These are phyloP conservation scores for Pseudotsuga menziesii DNA, from an alignment of 75 land plant species.

Conservation along the genomic window DNA sequence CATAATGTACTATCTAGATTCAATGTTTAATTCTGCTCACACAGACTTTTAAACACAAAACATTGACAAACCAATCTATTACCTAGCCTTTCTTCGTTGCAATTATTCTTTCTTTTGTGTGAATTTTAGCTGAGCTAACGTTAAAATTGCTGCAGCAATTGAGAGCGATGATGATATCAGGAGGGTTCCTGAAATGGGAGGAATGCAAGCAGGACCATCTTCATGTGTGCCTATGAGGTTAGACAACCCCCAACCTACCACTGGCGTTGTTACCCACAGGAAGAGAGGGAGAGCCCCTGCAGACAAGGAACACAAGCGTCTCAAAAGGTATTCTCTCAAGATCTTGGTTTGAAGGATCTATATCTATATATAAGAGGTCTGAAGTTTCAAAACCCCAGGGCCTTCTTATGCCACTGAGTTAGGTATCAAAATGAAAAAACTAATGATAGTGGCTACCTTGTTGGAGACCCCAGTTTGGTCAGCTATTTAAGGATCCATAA, in stretches of 20 bases:
- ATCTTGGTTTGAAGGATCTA: too few relatives aligned
- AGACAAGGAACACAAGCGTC: conserved; percentile 84
- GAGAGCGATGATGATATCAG: conserved; percentile 95
- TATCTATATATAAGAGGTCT: too few relatives aligned
- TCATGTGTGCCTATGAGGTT: conserved; percentile 36
- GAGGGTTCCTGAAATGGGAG: conserved; percentile 88
- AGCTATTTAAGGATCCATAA: too few relatives aligned
- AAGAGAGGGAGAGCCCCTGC: conserved; percentile 75
- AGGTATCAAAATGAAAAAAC: too few relatives aligned
- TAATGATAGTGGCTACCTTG: too few relatives aligned
- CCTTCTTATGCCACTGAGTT: background rate
- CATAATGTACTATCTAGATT: too few relatives aligned
- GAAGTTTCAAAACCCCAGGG: too few relatives aligned
- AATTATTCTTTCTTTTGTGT: background rate
- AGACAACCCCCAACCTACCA: conserved; percentile 33
- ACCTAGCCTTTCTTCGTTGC: background rate
- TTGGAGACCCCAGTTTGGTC: too few relatives aligned
- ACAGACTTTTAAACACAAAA: background rate
- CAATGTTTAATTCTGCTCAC: background rate
- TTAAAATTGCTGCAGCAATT: conserved; percentile 34
- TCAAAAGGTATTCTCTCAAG: conserved; percentile 53
- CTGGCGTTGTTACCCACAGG: conserved; percentile 34
- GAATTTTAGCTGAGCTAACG: background rate
- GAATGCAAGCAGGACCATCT: conserved; percentile 29
- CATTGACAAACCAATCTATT: background rate